phyloP scores from a whole-genome alignment of 495 filamentous ascomycete species.

The Lophium mytilinum region DNA sequence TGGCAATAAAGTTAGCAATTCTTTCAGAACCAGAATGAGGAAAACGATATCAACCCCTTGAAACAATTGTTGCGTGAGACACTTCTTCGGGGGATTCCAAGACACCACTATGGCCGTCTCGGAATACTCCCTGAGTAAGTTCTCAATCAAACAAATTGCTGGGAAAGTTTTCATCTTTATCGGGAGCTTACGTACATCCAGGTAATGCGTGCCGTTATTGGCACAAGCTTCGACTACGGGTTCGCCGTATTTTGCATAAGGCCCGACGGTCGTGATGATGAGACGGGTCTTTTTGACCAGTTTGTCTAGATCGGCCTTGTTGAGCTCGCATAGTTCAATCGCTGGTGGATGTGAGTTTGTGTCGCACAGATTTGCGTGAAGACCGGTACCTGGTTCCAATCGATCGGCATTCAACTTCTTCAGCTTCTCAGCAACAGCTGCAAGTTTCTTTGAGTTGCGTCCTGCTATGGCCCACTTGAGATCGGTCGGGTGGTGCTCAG shows the following conservation, averaged over 20 bases:
- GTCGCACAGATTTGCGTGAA: background rate
- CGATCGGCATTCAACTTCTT: conserved; percentile 62
- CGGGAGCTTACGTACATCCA: too few relatives aligned
- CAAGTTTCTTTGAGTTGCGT: conserved; percentile 65
- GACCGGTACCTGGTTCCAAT: conserved; percentile 49
- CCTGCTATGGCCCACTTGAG: conserved; percentile 88
- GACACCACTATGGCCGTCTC: too few relatives aligned
- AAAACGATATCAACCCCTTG: too few relatives aligned
- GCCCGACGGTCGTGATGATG: conserved; percentile 78
- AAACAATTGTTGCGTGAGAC: too few relatives aligned
- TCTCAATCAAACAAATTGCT: too few relatives aligned
- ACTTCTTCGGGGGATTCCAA: too few relatives aligned
- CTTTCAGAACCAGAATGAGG: too few relatives aligned
- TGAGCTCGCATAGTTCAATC: conserved; percentile 58
- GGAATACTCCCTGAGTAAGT: too few relatives aligned
- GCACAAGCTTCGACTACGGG: conserved; percentile 84
- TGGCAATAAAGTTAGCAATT: too few relatives aligned
- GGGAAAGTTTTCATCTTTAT: too few relatives aligned
- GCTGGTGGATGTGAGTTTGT: conserved; percentile 32
- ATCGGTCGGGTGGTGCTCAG: conserved; percentile 62
- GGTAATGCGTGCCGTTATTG: conserved; percentile 78
- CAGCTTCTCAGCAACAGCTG: conserved; percentile 56
- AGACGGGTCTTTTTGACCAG: conserved; percentile 69
- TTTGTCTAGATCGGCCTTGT: conserved; percentile 50
- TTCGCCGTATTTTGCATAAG: conserved; percentile 71